Evolutionary conservation across 2,329 filamentous ascomycete species (phyloP).

Genomic region (Bimuria novae-zelandiae): DNA sequence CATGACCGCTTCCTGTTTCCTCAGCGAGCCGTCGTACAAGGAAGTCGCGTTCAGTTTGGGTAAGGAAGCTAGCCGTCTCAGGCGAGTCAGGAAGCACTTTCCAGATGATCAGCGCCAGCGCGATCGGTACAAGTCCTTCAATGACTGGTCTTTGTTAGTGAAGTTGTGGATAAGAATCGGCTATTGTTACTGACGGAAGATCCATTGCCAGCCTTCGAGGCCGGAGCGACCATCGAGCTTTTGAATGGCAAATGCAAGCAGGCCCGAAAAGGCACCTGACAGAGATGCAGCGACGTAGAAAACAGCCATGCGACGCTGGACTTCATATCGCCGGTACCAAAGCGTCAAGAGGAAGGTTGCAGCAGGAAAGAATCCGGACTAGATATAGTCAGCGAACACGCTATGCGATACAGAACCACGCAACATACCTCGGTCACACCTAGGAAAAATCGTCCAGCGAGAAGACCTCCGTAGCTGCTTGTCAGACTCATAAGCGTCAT

Average conservation of each 20-base stretch:
- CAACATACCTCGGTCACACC: slow-evolving; percentile 44
- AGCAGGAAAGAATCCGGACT: slow-evolving; percentile 66
- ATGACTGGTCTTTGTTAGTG: slow-evolving; percentile 15
- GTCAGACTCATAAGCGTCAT: slow-evolving; percentile 52
- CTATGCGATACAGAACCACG: neutral
- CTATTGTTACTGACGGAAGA: slow-evolving; percentile 18
- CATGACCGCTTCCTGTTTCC: slow-evolving; percentile 53
- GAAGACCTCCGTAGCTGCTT: slow-evolving; percentile 53
- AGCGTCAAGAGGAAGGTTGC: slow-evolving; percentile 55
- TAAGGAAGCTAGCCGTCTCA: slow-evolving; percentile 46
- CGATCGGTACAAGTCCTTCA: slow-evolving; percentile 39
- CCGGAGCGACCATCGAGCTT: slow-evolving; percentile 36
- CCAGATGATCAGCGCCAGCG: slow-evolving; percentile 53
- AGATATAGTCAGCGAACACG: slow-evolving; percentile 13
- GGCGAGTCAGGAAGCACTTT: slow-evolving; percentile 59
- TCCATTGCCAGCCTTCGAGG: slow-evolving; percentile 42
- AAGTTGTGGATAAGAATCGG: neutral
- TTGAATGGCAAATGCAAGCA: slow-evolving; percentile 41
- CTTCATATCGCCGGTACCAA: slow-evolving; percentile 43
- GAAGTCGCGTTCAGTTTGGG: slow-evolving; percentile 39
- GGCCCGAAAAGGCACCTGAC: slow-evolving; percentile 42
- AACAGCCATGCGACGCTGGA: slow-evolving; percentile 42
- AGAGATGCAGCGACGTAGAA: slow-evolving; percentile 42
- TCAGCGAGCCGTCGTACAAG: slow-evolving; percentile 36
- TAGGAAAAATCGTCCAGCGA: slow-evolving; percentile 53